Percentiles rank a stretch among this genome's conserved stretches.
Evolutionary conservation across 2,329 filamentous ascomycete species (phyloP).

Genomic region (Allantophomopsis cytisporea): DNA sequence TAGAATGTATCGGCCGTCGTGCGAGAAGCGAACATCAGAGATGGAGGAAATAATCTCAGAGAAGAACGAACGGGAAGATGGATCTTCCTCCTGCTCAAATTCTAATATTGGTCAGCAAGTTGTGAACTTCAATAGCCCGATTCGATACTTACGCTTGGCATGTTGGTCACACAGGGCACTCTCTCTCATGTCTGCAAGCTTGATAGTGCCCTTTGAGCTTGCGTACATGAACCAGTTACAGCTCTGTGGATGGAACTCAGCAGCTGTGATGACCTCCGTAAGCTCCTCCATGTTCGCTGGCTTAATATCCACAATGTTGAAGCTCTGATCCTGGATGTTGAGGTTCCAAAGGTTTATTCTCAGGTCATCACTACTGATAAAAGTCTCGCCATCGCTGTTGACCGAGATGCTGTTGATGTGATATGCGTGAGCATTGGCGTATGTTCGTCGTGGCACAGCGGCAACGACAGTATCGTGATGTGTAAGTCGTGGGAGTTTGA

Average conservation of each 20-base stretch:
- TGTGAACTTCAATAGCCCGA: too few relatives aligned
- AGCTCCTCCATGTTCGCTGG: slow-evolving; percentile 99
- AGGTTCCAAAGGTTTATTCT: slow-evolving; percentile 98
- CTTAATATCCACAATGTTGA: slow-evolving; percentile 99
- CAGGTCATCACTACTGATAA: slow-evolving; percentile 96
- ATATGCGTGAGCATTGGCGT: slow-evolving; percentile 96
- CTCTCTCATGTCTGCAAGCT: slow-evolving; percentile 96
- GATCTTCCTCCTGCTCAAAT: slow-evolving; percentile 98
- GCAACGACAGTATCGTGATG: slow-evolving; percentile 98
- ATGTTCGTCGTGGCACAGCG: slow-evolving; percentile 87
- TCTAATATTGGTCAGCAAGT: slow-evolving; percentile 35
- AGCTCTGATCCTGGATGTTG: slow-evolving; percentile 98
- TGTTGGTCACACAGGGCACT: slow-evolving; percentile 93
- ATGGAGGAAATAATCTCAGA: slow-evolving; percentile 99
- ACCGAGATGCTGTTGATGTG: slow-evolving; percentile 99
- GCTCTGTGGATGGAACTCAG: slow-evolving; percentile 91
- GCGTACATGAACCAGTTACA: slow-evolving; percentile 99
- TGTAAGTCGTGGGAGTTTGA: slow-evolving; percentile 91
- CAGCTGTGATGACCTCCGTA: slow-evolving; percentile 95
- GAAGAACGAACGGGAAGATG: slow-evolving; percentile 94
- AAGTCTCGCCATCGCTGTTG: slow-evolving; percentile 97
- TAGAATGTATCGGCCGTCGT: slow-evolving; percentile 92
- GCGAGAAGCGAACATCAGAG: slow-evolving; percentile 93
- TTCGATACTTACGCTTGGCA: slow-evolving; percentile 56
- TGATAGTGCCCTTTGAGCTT: slow-evolving; percentile 97